Evolutionary conservation across 2,329 filamentous ascomycete species (phyloP).

Genomic region (Penicillium crustosum): DNA sequence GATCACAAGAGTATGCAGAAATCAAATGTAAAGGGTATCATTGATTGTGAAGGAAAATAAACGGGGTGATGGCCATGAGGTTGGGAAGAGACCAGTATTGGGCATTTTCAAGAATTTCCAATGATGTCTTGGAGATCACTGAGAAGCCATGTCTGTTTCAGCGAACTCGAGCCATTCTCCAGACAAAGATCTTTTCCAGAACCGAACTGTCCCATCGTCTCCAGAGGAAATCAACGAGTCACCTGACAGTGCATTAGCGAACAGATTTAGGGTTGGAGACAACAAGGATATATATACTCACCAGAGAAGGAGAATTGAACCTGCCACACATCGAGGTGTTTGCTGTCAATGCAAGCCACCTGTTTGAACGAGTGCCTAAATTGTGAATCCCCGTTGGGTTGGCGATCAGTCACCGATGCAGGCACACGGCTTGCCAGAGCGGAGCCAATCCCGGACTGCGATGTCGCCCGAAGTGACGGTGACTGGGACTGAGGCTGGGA

Average conservation of each 20-base stretch:
- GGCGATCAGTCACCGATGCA: constrained; percentile 33
- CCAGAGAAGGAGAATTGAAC: constrained; percentile 47
- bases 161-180: constrained; percentile 49
- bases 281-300: constrained; percentile 21
- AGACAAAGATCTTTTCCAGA: constrained; percentile 46
- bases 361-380: constrained; percentile 45
- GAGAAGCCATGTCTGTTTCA: constrained; percentile 42
- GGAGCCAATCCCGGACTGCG: constrained; percentile 45
- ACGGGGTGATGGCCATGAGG: neutral
- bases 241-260: constrained; percentile 26
- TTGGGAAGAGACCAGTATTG: neutral
- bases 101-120: neutral
- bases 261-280: neutral
- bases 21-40: constrained; percentile 25
- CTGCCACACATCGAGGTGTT: constrained; percentile 48
- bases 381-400: constrained; percentile 35
- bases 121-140: constrained; percentile 18
- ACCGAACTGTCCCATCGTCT: constrained; percentile 44
- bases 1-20: neutral
- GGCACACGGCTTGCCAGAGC: constrained; percentile 41
- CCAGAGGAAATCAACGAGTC: constrained; percentile 47
- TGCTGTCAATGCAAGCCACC: constrained; percentile 46
- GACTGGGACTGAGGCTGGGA: constrained; percentile 31
- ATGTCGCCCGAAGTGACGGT: constrained; percentile 32
- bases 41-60: constrained; percentile 10